Base-by-base conservation (phyloP, 2,329 filamentous ascomycete genomes). In the Blastomyces gilchristii region DNA sequence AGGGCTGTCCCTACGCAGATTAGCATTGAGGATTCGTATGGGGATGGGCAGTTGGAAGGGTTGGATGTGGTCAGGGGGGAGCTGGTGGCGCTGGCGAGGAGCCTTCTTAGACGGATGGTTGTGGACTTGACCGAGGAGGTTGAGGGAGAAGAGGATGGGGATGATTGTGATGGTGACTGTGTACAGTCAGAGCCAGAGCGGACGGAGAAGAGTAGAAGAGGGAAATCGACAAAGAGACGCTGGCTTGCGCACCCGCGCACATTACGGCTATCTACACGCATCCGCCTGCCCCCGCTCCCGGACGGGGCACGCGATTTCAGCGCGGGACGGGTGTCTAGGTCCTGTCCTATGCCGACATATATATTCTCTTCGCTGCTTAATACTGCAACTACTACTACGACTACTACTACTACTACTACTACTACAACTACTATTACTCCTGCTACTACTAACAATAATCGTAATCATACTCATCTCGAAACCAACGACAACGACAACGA, bases 1-100 rank as follows among this genome's bases (percentile, higher is more conserved):
- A 84, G 84, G 68, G 83, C 86, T 54, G 76, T 95, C 1, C 93
- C 93, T 0, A 86, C 85, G 0, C 92, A 97, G 74, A 95, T 97
- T 72, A 94, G 90, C 73, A 94, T 97, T 66, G 93, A 97, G 72
- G 92, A 97, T 75, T 94, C 91, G 18, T 97, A 96, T 73, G 82
- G 84, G 31, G 2, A 4, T 37, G 53, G 53, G 34, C 85, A 86
- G 0, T 78, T 96, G 0, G 83, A 88, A 67, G 85, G 81, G 0
- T 72, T 87, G 60, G 74, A 83, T 0, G 82, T 86, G 64, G 85
- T 95, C 39, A 76, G 79, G 52, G 84, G 83, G 66, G 87, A 95
- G 74, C 78, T 97, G 50, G 75, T 78, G n/a, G 81, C 83, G 64
- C 78, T 97, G 1, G 81, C 88, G 0, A 79, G 78, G 14, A 91